A percentile compares a stretch with the other conserved stretches of the same genome.
Conservation (phyloP, 2,329 filamentous ascomycete genomes). For the Talaromyces islandicus region DNA sequence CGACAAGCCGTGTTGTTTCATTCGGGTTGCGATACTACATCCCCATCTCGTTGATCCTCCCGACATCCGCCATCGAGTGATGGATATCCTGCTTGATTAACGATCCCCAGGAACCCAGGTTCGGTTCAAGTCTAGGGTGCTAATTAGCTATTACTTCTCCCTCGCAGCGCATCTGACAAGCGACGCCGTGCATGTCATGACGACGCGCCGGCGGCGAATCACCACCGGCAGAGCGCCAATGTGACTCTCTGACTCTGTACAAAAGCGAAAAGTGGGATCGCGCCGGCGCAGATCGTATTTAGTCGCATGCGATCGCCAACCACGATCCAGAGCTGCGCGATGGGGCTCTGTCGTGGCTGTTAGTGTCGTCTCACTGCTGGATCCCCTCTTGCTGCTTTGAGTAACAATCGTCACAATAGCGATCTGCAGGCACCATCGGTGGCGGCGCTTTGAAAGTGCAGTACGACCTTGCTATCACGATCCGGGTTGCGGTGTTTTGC, state of each 20-base stretch:
- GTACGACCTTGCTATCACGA: neutral
- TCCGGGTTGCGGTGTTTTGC: neutral
- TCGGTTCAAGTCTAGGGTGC: no score
- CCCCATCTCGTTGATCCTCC: neutral
- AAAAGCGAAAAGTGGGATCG: neutral
- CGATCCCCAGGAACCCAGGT: no score
- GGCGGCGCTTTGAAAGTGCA: neutral
- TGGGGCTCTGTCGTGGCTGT: neutral
- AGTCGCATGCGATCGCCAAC: neutral
- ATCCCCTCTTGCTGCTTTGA: neutral
- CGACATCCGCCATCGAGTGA: neutral
- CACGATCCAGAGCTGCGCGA: neutral
- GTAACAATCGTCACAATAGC: neutral
- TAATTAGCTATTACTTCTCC: no score
- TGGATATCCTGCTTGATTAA: neutral
- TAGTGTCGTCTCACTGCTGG: neutral
- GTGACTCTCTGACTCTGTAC: neutral
- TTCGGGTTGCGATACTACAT: neutral
- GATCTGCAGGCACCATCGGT: neutral
- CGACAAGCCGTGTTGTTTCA: neutral
- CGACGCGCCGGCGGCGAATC: neutral
- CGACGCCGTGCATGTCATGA: neutral
- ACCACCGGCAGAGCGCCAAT: neutral
- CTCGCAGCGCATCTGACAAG: neutral
- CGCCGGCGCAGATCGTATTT: neutral